Percentiles rank a stretch among this genome's conserved stretches.
These are phyloP conservation scores for Colletotrichum caudatum DNA, from an alignment of 2,329 filamentous ascomycete species.

Conservation along the genomic window DNA sequence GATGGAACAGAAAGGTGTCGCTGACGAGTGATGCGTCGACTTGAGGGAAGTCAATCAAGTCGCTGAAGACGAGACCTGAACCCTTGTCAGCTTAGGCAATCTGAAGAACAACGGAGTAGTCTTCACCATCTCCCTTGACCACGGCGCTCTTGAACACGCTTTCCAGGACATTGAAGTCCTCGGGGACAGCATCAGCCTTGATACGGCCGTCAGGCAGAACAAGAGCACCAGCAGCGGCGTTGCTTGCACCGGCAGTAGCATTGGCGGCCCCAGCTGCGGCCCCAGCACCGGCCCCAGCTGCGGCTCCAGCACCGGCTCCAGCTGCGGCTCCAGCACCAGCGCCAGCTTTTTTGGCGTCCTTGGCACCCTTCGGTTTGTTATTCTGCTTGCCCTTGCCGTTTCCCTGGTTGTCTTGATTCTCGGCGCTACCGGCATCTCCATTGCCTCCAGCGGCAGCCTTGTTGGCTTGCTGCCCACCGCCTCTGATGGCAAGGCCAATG, in stretches of 20 bases:
- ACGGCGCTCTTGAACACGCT: constrained; percentile 46
- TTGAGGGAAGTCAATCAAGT: constrained; percentile 40
- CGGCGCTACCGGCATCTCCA: constrained; percentile 1
- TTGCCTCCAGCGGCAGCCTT: neutral
- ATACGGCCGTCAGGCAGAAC: constrained; percentile 44
- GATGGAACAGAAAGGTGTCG: neutral
- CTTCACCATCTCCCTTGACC: constrained; percentile 45
- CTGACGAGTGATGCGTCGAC: constrained; percentile 36
- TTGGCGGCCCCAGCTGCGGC: constrained; percentile 24
- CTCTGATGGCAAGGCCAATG: neutral
- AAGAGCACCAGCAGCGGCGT: constrained; percentile 20
- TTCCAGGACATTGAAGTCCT: constrained; percentile 44
- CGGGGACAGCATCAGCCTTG: constrained; percentile 37
- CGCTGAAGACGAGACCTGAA: constrained; percentile 39
- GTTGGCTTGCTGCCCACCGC: neutral
- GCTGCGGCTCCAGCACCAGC: neutral
- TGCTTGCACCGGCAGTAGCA: constrained; percentile 2
- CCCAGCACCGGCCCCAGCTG: constrained; percentile 1
- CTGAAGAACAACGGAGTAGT: neutral
- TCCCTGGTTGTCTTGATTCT: neutral
- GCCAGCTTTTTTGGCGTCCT: neutral
- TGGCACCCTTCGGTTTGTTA: too few relatives aligned
- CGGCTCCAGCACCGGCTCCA: neutral
- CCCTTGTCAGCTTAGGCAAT: neutral
- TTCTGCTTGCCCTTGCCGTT: neutral